Conservation (phyloP, 306 rosid genomes). For the Acacia confusa region DNA sequence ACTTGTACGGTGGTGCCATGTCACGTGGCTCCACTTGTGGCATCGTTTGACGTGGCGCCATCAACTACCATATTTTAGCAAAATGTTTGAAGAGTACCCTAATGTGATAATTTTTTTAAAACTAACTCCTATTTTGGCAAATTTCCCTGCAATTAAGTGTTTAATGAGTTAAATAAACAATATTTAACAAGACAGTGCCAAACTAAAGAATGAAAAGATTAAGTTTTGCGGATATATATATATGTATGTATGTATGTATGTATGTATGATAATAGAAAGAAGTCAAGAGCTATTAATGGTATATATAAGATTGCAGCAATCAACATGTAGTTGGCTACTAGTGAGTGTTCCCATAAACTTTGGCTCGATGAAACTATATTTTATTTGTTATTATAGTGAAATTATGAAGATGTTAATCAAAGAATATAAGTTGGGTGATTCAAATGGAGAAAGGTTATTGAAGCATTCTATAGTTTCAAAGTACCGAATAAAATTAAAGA, state of each 20-base stretch:
- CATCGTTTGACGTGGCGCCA: too few species aligned
- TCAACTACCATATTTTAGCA: too few species aligned
- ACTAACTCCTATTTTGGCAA: too few species aligned
- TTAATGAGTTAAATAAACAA: constrained; percentile 15
- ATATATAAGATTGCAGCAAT: background rate
- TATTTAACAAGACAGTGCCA: constrained; percentile 15
- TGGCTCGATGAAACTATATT: background rate
- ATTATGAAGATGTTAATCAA: too few species aligned
- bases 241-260: too few species aligned
- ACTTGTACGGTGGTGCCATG: too few species aligned
- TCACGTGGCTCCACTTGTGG: too few species aligned
- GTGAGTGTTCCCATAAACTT: constrained; percentile 6
- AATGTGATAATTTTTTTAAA: too few species aligned
- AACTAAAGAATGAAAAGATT: constrained; percentile 16
- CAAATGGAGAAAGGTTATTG: too few species aligned
- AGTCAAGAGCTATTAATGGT: background rate
- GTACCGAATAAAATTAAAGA: background rate
- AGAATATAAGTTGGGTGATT: background rate
- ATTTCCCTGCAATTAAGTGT: too few species aligned
- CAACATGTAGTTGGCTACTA: background rate
- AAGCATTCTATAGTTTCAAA: too few species aligned
- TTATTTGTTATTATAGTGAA: background rate
- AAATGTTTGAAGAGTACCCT: too few species aligned
- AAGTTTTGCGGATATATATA: background rate
- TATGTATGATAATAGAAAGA: background rate